Percentiles rank a stretch among this genome's conserved stretches.
Evolutionary conservation across 176 grass and related monocot species (phyloP).

Genomic region (Phoenix roebelenii): DNA sequence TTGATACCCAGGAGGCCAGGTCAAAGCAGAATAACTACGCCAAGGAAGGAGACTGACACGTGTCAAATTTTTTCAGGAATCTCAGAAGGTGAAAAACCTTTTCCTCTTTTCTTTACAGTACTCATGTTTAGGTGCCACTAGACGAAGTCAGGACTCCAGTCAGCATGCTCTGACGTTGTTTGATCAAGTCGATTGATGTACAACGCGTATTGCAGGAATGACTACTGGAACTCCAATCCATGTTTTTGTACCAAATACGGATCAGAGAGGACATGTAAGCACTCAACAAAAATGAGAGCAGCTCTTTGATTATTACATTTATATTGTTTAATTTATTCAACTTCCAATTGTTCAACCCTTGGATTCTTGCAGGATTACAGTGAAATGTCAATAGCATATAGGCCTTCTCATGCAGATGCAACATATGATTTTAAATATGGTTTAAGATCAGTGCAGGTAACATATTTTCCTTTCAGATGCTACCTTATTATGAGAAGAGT

Average conservation of each 20-base stretch:
- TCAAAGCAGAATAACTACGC: slow-evolving; percentile 95
- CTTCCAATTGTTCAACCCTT: not conserved
- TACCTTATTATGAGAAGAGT: too few relatives aligned
- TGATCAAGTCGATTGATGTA: too few relatives aligned
- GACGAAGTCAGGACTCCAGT: not conserved
- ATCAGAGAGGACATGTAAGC: slow-evolving; percentile 97
- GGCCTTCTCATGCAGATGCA: slow-evolving; percentile 91
- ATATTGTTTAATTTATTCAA: not conserved
- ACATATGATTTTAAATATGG: slow-evolving; percentile 97
- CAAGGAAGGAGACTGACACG: slow-evolving; percentile 96
- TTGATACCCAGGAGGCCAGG: slow-evolving; percentile 59
- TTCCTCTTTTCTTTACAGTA: not conserved
- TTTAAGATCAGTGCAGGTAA: slow-evolving; percentile 84
- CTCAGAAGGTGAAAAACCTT: slow-evolving; percentile 38
- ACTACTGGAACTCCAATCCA: slow-evolving; percentile 87
- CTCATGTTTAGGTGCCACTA: slow-evolving; percentile 3
- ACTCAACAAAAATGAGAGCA: not conserved
- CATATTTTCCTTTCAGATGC: not conserved
- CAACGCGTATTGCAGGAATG: slow-evolving; percentile 34
- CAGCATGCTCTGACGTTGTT: slow-evolving; percentile 7
- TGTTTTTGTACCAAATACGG: slow-evolving; percentile 84
- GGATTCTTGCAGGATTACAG: slow-evolving; percentile 63
- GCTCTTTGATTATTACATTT: not conserved
- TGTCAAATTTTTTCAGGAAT: slow-evolving; percentile 86
- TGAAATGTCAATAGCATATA: slow-evolving; percentile 89